Evolutionary conservation across 2,329 filamentous ascomycete species (phyloP).

Genomic region (Dactylonectria macrodidyma): DNA sequence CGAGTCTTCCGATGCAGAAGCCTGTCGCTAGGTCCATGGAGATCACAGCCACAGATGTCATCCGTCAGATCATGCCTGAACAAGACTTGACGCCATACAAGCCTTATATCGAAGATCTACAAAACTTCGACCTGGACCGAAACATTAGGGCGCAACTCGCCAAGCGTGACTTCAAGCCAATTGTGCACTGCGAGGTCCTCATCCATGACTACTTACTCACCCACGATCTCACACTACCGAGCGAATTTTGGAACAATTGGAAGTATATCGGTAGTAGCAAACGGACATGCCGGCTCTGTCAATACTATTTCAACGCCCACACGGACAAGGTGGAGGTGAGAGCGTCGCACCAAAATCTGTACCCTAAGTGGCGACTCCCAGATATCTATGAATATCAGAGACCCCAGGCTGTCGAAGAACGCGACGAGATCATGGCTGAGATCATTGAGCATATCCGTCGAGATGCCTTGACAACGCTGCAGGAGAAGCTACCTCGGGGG

Average conservation of each 20-base stretch:
- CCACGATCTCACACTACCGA: background rate
- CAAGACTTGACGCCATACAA: background rate
- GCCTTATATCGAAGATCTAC: slow-evolving; percentile 28
- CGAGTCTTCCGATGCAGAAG: slow-evolving; percentile 26
- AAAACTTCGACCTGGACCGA: slow-evolving; percentile 36
- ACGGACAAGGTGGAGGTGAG: slow-evolving; percentile 41
- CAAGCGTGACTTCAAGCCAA: slow-evolving; percentile 36
- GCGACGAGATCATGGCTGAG: no score
- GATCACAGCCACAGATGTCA: slow-evolving; percentile 15
- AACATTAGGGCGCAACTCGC: slow-evolving; percentile 30
- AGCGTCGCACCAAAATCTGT: slow-evolving; percentile 52
- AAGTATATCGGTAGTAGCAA: slow-evolving; percentile 56
- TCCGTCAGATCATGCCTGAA: slow-evolving; percentile 9
- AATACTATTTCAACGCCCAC: slow-evolving; percentile 47
- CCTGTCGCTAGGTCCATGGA: slow-evolving; percentile 2
- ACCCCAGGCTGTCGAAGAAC: no score
- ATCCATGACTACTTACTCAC: slow-evolving; percentile 42
- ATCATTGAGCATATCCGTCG: no score
- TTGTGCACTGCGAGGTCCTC: slow-evolving; percentile 51
- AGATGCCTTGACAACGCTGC: no score
- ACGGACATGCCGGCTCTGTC: slow-evolving; percentile 53
- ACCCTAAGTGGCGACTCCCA: slow-evolving; percentile 52
- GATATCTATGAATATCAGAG: slow-evolving; percentile 39
- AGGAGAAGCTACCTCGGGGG: no score
- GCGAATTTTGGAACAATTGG: slow-evolving; percentile 47